These are phyloP conservation scores for Scopulariopsis brevicaulis DNA, from an alignment of 2,329 filamentous ascomycete species.

Conservation along the genomic window DNA sequence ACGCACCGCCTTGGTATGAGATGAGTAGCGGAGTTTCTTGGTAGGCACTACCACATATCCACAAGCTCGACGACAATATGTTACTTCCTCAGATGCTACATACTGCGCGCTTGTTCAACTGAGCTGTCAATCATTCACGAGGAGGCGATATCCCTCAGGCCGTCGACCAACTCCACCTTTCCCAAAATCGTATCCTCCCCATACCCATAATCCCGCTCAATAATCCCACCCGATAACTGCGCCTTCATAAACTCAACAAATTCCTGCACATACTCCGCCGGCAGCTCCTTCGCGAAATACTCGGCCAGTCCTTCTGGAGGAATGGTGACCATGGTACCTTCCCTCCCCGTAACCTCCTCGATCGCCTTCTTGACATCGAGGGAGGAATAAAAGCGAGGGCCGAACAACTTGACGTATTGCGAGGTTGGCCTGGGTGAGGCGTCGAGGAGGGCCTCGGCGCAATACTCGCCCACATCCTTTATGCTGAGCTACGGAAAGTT, in stretches of 20 bases:
- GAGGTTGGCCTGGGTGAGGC: conserved; percentile 6
- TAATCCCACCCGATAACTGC: conserved; percentile 13
- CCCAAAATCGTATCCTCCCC: conserved; percentile 14
- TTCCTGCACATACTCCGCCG: conserved; percentile 11
- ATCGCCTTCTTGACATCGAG: conserved; percentile 15
- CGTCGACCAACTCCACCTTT: conserved; percentile 13
- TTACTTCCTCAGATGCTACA: too few species aligned
- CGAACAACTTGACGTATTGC: conserved; percentile 14
- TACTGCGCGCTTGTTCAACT: too few species aligned
- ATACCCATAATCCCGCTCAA: conserved; percentile 11
- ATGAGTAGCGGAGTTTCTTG: too few species aligned
- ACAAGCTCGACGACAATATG: too few species aligned
- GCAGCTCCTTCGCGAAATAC: conserved; percentile 13
- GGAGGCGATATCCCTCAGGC: conserved; percentile 8
- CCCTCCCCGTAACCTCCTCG: conserved; percentile 15
- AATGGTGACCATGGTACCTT: conserved; percentile 12
- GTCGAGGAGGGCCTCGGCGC: conserved; percentile 12
- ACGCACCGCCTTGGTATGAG: too few species aligned
- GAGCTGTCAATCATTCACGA: background rate
- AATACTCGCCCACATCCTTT: conserved; percentile 15
- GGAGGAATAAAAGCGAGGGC: conserved; percentile 16
- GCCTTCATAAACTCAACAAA: conserved; percentile 17
- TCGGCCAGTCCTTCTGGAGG: conserved; percentile 11
- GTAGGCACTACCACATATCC: too few species aligned
- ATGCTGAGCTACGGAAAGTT: conserved; percentile 14